A percentile compares a stretch with the other conserved stretches of the same genome.
Conservation (phyloP, 2,329 filamentous ascomycete genomes). For the Neodidymelliopsis sp. region DNA sequence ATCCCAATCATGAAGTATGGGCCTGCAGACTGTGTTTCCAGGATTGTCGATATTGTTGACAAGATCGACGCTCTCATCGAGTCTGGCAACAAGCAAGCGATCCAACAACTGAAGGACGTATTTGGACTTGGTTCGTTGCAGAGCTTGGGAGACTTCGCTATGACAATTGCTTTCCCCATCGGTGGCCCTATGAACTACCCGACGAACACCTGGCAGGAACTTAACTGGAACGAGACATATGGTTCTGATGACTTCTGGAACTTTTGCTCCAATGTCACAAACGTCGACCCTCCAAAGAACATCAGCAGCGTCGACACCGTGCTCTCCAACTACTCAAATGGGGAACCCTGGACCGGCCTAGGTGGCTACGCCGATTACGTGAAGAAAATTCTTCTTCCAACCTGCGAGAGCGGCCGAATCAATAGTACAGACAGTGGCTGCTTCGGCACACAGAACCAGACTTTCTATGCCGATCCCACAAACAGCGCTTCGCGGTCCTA, state of each 20-base stretch:
- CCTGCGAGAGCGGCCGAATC: slow-evolving; percentile 53
- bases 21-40: slow-evolving; percentile 58
- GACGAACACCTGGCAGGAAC: slow-evolving; percentile 62
- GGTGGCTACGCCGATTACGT: slow-evolving; percentile 63
- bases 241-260: slow-evolving; percentile 58
- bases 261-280: slow-evolving; percentile 62
- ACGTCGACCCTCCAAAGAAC: slow-evolving; percentile 53
- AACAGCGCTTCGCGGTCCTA: slow-evolving; percentile 57
- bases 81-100: slow-evolving; percentile 52
- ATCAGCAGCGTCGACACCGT: slow-evolving; percentile 56
- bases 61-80: slow-evolving; percentile 59
- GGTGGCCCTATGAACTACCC: slow-evolving; percentile 60
- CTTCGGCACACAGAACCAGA: slow-evolving; percentile 54
- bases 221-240: slow-evolving; percentile 57
- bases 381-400: slow-evolving; percentile 54
- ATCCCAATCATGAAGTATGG: slow-evolving; percentile 59
- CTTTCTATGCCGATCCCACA: slow-evolving; percentile 54
- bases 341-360: slow-evolving; percentile 59
- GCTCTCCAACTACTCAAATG: slow-evolving; percentile 58
- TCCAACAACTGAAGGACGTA: slow-evolving; percentile 56
- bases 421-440: slow-evolving; percentile 52
- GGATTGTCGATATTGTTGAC: slow-evolving; percentile 59
- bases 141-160: slow-evolving; percentile 58
- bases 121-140: slow-evolving; percentile 57
- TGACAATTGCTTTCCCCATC: slow-evolving; percentile 58